Percentiles rank a stretch among this genome's conserved stretches.
Conservation (phyloP, 2,329 filamentous ascomycete species). For the Endothia cerciana region DNA sequence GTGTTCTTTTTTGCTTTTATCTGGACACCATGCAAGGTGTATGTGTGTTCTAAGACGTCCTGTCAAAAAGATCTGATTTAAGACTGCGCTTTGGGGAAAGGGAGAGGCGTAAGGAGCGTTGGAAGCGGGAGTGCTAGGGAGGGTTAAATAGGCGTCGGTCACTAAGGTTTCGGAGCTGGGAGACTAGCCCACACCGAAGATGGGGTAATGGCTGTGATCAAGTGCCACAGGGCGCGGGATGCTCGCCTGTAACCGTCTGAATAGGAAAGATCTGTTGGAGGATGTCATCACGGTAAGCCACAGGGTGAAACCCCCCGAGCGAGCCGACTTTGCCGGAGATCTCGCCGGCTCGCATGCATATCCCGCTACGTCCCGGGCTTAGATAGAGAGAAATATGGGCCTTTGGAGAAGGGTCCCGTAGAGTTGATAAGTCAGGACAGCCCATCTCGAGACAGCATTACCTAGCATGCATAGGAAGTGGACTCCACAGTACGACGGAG, state of each 20-base stretch:
- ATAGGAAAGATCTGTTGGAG: conserved; percentile 19
- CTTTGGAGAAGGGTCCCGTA: background rate
- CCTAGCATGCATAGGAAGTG: background rate
- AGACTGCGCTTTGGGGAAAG: background rate
- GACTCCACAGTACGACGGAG: conserved; percentile 18
- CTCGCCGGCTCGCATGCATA: conserved; percentile 10
- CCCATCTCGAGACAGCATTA: conserved; percentile 17
- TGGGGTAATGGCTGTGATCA: background rate
- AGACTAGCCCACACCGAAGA: conserved; percentile 1
- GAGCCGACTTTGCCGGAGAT: conserved; percentile 11
- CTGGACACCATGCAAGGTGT: background rate
- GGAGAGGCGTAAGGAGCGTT: background rate
- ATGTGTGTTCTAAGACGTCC: conserved; percentile 1
- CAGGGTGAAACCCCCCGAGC: conserved; percentile 25
- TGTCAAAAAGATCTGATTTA: background rate
- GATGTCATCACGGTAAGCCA: conserved; percentile 7
- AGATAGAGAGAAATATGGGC: conserved; percentile 13
- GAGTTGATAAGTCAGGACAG: conserved; percentile 5
- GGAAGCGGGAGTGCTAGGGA: conserved; percentile 12
- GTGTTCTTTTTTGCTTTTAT: background rate
- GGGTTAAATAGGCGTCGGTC: conserved; percentile 24
- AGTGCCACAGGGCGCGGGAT: conserved; percentile 22
- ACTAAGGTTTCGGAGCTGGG: background rate
- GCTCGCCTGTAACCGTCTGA: conserved; percentile 18
- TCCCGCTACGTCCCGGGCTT: conserved; percentile 19